phyloP scores from a whole-genome alignment of 768 basidiomycete species.

The Auriscalpium microsporum region DNA sequence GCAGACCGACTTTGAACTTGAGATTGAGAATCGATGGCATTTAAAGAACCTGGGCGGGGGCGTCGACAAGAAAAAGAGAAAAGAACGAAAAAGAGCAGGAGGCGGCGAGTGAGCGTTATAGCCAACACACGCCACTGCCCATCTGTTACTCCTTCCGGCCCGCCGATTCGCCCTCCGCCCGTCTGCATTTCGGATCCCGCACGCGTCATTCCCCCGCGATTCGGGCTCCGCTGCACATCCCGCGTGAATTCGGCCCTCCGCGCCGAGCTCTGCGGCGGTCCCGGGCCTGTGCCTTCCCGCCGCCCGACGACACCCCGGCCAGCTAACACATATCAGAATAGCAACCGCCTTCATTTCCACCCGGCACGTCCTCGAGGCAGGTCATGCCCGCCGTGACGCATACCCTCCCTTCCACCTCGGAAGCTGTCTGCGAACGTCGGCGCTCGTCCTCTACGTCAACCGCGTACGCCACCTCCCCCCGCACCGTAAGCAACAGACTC shows the following conservation, averaged over 20 bases:
- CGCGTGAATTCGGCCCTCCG: neutral
- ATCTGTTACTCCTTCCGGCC: neutral
- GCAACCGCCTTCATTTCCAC: neutral
- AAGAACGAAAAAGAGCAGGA: neutral
- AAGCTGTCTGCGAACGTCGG: neutral
- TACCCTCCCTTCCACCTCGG: neutral
- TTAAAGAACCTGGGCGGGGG: conserved; percentile 12
- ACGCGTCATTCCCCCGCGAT: neutral
- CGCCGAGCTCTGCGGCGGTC: neutral
- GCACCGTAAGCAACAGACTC: neutral
- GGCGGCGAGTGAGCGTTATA: neutral
- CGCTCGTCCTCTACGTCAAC: neutral
- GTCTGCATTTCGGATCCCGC: neutral
- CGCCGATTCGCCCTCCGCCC: neutral
- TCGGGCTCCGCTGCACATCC: neutral
- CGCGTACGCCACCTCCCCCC: neutral
- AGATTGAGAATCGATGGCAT: conserved; percentile 82
- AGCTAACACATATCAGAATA: conserved; percentile 1
- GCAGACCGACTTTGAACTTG: conserved; percentile 64
- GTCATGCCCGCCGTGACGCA: conserved; percentile 1
- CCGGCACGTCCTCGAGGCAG: conserved; percentile 9
- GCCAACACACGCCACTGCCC: neutral
- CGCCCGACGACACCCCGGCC: neutral
- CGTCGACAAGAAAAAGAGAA: neutral
- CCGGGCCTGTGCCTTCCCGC: neutral